A percentile compares a stretch with the other conserved stretches of the same genome.
These are phyloP conservation scores for Rhizophora mangle DNA, from an alignment of 345 rosid species.

Conservation along the genomic window DNA sequence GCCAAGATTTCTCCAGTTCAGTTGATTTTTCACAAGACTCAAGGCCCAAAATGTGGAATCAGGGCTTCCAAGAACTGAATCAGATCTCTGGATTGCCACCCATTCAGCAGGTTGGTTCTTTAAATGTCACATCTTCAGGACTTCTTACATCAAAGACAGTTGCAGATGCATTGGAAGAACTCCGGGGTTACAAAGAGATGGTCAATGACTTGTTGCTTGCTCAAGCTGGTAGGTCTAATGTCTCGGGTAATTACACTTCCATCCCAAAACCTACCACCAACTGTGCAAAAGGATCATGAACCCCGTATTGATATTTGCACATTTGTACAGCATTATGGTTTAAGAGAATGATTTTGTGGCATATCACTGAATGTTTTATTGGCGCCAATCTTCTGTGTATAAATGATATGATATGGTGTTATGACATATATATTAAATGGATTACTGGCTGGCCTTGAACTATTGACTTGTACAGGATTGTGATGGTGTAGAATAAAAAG, in stretches of 20 bases:
- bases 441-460: neutral
- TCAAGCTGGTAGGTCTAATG: slow-evolving; percentile 39
- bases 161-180: slow-evolving; percentile 87
- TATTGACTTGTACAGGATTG: too few species aligned
- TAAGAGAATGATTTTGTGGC: slow-evolving; percentile 13
- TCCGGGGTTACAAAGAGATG: slow-evolving; percentile 61
- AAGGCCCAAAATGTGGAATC: slow-evolving; percentile 31
- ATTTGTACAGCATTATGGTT: slow-evolving; percentile 29
- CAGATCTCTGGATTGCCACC: slow-evolving; percentile 17
- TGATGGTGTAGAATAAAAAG: too few species aligned
- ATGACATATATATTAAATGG: neutral
- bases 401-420: slow-evolving; percentile 10
- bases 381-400: slow-evolving; percentile 10
- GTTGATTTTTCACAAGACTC: slow-evolving; percentile 31
- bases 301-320: slow-evolving; percentile 16
- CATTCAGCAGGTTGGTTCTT: slow-evolving; percentile 34
- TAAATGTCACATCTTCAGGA: slow-evolving; percentile 47
- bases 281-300: slow-evolving; percentile 14
- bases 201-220: slow-evolving; percentile 50
- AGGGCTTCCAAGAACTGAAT: slow-evolving; percentile 22
- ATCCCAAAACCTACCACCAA: slow-evolving; percentile 19
- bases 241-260: slow-evolving; percentile 14
- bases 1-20: slow-evolving; percentile 45
- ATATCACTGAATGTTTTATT: slow-evolving; percentile 10
- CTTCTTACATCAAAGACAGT: slow-evolving; percentile 57